These are phyloP conservation scores for Cicer cuneatum DNA, from an alignment of 306 rosid genomes.

Conservation along the genomic window DNA sequence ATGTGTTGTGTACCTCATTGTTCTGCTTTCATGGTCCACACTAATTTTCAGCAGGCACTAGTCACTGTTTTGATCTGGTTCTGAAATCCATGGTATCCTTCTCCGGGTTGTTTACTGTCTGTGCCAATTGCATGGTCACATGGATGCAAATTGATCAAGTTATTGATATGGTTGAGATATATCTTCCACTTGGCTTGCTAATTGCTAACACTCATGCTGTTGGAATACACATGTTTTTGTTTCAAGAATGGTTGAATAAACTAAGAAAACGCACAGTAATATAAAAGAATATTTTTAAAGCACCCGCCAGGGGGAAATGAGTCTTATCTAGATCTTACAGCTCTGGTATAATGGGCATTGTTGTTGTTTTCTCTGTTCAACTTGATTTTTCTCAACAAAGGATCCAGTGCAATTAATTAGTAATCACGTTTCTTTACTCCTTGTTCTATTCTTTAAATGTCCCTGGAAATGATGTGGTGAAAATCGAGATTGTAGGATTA, in stretches of 20 bases:
- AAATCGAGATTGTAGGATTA: not conserved
- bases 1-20: constrained; percentile 46
- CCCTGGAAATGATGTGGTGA: not conserved
- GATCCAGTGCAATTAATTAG: not conserved
- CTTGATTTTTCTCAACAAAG: not conserved
- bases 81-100: constrained; percentile 44
- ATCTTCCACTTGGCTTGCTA: constrained; percentile 6
- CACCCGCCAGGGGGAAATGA: not conserved
- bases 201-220: not conserved
- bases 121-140: constrained; percentile 22
- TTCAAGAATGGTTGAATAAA: constrained; percentile 26
- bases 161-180: not conserved
- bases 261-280: not conserved
- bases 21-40: constrained; percentile 49
- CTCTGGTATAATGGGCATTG: not conserved
- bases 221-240: constrained; percentile 12
- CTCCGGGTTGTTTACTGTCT: constrained; percentile 43
- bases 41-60: constrained; percentile 38
- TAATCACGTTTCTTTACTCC: not conserved
- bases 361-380: not conserved
- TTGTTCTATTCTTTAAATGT: not conserved
- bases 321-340: not conserved
- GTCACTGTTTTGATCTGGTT: constrained; percentile 42
- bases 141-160: constrained; percentile 38
- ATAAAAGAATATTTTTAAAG: not conserved